Evolutionary conservation across 345 rosid species (phyloP).

Genomic region (Pseudoturritis turrita): DNA sequence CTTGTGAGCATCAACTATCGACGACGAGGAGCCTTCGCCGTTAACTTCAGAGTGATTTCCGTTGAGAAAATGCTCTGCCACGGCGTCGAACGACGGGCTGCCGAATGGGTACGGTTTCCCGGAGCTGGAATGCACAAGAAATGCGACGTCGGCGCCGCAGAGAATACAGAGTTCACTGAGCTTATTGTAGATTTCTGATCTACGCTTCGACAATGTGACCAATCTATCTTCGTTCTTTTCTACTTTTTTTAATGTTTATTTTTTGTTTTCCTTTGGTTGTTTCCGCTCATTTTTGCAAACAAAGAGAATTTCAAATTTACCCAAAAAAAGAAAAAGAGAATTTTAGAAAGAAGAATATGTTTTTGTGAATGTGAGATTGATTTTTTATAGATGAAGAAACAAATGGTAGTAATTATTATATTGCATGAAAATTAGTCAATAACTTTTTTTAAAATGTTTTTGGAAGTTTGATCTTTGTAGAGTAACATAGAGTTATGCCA

Average conservation of each 20-base stretch:
- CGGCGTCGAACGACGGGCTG: conserved; percentile 6
- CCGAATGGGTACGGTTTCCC: conserved; percentile 19
- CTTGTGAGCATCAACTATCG: neutral
- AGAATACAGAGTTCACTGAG: conserved; percentile 11
- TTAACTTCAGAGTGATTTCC: neutral
- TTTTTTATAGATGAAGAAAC: neutral
- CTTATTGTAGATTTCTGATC: conserved; percentile 11
- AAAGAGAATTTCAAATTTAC: too few species aligned
- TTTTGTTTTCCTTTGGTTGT: neutral
- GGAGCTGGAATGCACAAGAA: neutral
- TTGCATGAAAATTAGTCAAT: conserved; percentile 2
- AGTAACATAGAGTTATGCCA: neutral
- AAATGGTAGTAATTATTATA: neutral
- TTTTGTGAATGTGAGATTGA: neutral
- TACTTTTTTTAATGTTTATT: conserved; percentile 1
- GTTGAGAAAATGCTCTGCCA: neutral
- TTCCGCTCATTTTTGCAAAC: too few species aligned
- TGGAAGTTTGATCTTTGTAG: neutral
- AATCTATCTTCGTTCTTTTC: neutral
- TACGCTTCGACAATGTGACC: conserved; percentile 8
- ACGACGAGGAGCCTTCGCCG: neutral
- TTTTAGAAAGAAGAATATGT: neutral
- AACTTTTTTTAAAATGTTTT: neutral
- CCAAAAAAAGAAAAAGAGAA: too few species aligned
- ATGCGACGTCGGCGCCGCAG: conserved; percentile 6